These are phyloP conservation scores for Kodamaea hsintzibuensis DNA, from an alignment of 805 yeast genomes.

Conservation along the genomic window DNA sequence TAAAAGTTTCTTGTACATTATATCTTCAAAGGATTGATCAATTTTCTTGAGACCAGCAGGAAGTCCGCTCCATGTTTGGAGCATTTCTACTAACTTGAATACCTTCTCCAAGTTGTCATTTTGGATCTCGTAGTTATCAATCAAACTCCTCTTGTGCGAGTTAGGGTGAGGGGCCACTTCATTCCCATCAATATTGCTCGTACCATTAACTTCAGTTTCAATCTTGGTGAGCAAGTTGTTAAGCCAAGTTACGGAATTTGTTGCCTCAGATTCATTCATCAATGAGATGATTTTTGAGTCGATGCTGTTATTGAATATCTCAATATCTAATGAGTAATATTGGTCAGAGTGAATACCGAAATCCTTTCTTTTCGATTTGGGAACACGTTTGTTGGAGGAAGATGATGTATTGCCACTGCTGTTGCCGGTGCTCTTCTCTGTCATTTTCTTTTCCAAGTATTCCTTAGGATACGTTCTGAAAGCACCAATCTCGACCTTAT, in stretches of 20 bases:
- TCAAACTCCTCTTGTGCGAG: conserved; percentile 6
- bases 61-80: conserved; percentile 8
- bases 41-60: conserved; percentile 2
- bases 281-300: conserved; percentile 35
- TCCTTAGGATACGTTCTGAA: conserved; percentile 68
- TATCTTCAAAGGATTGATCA: conserved; percentile 12
- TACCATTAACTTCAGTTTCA: conserved; percentile 5
- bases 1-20: conserved; percentile 12
- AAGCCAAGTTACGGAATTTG: conserved; percentile 15
- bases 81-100: conserved; percentile 9
- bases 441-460: conserved; percentile 12
- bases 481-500: conserved; percentile 82
- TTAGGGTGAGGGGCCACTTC: not conserved
- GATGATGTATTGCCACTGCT: not conserved
- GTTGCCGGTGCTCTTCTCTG: conserved; percentile 12
- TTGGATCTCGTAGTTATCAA: conserved; percentile 8
- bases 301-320: conserved; percentile 52
- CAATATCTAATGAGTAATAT: conserved; percentile 67
- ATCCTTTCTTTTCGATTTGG: conserved; percentile 56
- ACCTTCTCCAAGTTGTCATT: conserved; percentile 12
- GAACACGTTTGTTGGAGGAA: conserved; percentile 25
- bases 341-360: conserved; percentile 70
- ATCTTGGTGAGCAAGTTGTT: conserved; percentile 8
- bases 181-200: not conserved
- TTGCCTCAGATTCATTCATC: conserved; percentile 12